These are phyloP conservation scores for Gymnopilus junonius DNA, from an alignment of 768 basidiomycete species.

Conservation along the genomic window DNA sequence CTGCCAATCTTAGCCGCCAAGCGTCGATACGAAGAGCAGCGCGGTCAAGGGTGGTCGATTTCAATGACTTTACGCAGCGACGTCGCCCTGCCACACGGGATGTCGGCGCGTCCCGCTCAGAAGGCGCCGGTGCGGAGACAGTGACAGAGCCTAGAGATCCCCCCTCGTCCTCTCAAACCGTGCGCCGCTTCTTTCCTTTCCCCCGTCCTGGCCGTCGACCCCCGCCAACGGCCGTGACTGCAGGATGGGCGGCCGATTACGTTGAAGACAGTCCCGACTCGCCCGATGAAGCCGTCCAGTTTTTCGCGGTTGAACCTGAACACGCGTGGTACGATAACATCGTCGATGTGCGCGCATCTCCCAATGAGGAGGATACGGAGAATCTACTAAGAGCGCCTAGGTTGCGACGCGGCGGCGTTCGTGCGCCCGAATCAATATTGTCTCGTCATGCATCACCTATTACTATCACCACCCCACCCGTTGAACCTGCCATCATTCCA, in stretches of 20 bases:
- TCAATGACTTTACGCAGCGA: conserved; percentile 72
- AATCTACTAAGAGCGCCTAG: conserved; percentile 43
- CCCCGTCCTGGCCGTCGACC: conserved; percentile 46
- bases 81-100: conserved; percentile 59
- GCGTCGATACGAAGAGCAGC: conserved; percentile 63
- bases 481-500: conserved; percentile 10
- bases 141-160: conserved; percentile 33
- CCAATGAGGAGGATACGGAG: conserved; percentile 20
- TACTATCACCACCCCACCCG: conserved; percentile 11
- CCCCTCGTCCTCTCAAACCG: conserved; percentile 12
- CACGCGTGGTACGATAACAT: conserved; percentile 9
- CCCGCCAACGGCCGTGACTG: conserved; percentile 30
- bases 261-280: conserved; percentile 21
- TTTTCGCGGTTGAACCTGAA: conserved; percentile 8
- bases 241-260: conserved; percentile 31
- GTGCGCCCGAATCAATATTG: conserved; percentile 65
- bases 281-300: conserved; percentile 15
- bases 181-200: conserved; percentile 63
- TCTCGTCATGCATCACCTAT: conserved; percentile 49
- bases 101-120: conserved; percentile 28
- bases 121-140: conserved; percentile 24
- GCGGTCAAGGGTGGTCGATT: conserved; percentile 62
- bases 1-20: conserved; percentile 52
- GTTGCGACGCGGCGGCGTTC: conserved; percentile 68
- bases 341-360: conserved; percentile 9